Percentiles rank a stretch among this genome's conserved stretches.
Evolutionary conservation across 169 alveolate genomes (phyloP).

Genomic region (Miamiensis avidus): DNA sequence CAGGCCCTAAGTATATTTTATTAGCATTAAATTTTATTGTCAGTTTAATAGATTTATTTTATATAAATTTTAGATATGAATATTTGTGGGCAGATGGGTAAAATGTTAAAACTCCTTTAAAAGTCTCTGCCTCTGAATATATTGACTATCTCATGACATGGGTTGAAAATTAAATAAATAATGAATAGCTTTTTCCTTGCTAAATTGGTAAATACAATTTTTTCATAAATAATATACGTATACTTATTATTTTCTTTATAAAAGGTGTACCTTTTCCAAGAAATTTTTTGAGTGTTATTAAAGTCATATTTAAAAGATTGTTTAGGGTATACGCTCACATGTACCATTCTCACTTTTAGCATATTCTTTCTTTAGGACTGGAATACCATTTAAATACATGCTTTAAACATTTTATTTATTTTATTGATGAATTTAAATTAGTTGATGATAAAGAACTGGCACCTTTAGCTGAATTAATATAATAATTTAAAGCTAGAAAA

Average conservation of each 20-base stretch:
- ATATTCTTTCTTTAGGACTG: conserved; percentile 81
- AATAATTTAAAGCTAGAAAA: conserved; percentile 81
- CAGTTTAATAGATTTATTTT: not conserved
- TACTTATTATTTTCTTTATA: not conserved
- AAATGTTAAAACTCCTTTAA: conserved; percentile 84
- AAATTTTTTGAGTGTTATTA: conserved; percentile 75
- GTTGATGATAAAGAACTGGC: conserved; percentile 87
- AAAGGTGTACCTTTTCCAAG: conserved; percentile 86
- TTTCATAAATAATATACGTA: not conserved
- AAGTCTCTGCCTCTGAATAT: conserved; percentile 84
- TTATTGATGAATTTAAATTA: conserved; percentile 81
- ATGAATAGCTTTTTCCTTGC: conserved; percentile 86
- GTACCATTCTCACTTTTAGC: conserved; percentile 87
- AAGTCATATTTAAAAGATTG: conserved; percentile 86
- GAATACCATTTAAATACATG: conserved; percentile 88
- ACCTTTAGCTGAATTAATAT: conserved; percentile 87
- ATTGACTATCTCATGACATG: conserved; percentile 89
- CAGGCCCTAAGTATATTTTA: conserved; percentile 85
- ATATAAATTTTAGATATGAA: conserved; percentile 53
- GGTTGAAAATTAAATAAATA: conserved; percentile 88
- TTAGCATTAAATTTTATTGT: not conserved
- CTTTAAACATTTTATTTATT: conserved; percentile 86
- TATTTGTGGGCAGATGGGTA: conserved; percentile 91
- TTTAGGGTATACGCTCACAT: conserved; percentile 91
- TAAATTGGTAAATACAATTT: conserved; percentile 40